Base-by-base conservation (phyloP, 2,329 filamentous ascomycete genomes). In the Endoconidiophora polonica region DNA sequence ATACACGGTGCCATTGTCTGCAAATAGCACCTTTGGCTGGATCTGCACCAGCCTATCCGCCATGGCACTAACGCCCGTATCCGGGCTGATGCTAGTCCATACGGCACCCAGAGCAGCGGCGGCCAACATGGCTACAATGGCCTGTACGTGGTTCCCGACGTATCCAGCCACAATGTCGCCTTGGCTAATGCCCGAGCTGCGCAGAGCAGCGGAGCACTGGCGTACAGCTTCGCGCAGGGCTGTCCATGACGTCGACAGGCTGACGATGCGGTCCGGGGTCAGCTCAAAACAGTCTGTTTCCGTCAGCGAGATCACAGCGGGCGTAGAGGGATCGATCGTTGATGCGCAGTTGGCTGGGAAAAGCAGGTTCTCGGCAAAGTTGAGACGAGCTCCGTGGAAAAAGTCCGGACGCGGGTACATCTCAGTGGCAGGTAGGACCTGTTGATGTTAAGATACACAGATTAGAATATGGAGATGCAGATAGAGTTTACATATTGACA, bases 291-390 rank as follows among this genome's bases (percentile, higher is more conserved):
- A 68, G 58, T 83, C 74, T 46, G 43, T 37, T 6, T 75, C 71
- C 12, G 75, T 77, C 14, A 70, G 63, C 66, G 96, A 90, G 9
- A 86, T 94, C 3, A 77, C 81, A 23, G 83, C 84, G 58, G 95
- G 83, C 43, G 94, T 72, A 16, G 88, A 88, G 46, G 80, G 74
- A 55, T 81, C 67, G 5, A 78, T 64, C 3, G 20, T 38, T n/a
- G 22, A 26, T 33, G 29, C 7, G 29, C 29, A 33, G 37, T 74
- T 68, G 46, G 70, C 70, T 3, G 90, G 90, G 62, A 81, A 95
- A 3, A 98, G 77, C 49, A 96, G 71, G 62, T 98, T 98, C 67
- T 96, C 86, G 23, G 90, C 88, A 62, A 95, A 96, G 64, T 96
- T 98, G 56, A 96, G 71, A 52, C 71, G 78, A 12, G 84, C 76